Evolutionary conservation across 2,329 filamentous ascomycete species (phyloP), one percentile per base, ranked within the genome.

Genomic region (Xylariaceae sp.): DNA sequence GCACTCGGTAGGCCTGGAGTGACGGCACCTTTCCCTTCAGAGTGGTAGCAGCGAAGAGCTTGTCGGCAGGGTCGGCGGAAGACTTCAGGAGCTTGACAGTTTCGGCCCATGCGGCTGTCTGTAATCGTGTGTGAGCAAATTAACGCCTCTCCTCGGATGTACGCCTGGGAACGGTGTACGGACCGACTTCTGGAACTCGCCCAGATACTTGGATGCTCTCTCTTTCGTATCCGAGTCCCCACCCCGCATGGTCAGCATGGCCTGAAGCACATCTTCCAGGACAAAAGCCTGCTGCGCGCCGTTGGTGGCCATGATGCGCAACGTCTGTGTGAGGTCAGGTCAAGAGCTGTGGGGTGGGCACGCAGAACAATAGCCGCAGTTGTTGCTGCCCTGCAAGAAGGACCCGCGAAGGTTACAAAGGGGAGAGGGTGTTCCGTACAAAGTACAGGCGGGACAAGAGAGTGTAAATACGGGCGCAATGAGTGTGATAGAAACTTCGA

Each of bases 141-240:
- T 4, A 55, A 42, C 18, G 42, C 54, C 34, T 1, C 10, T 23
- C 13, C n/a, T 9, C 6, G 1, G 34, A 18, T n/a, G 7, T 23
- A 9, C 48, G 23, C 67, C 60, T 59, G 60, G 53, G 61, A 13
- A 53, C 8, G 60, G 10, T 56, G 37, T 55, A 83, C 88, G 68
- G 76, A 96, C 93, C 75, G 94, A 97, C 85, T 99, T 99, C 83
- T 99, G 94, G 77, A 97, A 99, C 69, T 86, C 87, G 77, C 96
- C 90, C 62, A 99, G 82, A 74, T 88, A 99, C 73, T 93, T 87
- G 73, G 97, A 92, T 61, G 91, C 92, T 75, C 92, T 88, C 74
- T 88, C 88, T 80, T 97, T 97, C 72, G 89, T 85, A 66, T 88
- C 83, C 71, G 88, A 84, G 72, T 93, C 86, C 67, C 86, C 88